Percentiles rank a stretch among this genome's conserved stretches.
phyloP scores from a whole-genome alignment of 225 moss, liverwort and hornwort genomes.

The Straminergon stramineum region DNA sequence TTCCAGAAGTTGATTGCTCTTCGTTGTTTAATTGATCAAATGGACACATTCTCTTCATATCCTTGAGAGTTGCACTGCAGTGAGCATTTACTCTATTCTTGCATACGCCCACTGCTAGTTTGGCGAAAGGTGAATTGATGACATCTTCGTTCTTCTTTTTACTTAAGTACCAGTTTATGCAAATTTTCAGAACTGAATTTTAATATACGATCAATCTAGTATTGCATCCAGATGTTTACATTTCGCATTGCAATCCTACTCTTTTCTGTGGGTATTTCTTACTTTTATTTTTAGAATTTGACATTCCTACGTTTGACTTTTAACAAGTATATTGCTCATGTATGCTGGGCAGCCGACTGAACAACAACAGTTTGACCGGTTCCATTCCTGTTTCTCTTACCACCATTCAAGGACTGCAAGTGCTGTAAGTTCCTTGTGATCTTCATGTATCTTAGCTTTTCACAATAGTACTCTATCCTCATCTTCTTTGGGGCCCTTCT shows the following conservation, averaged over 20 bases:
- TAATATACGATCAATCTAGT: background rate
- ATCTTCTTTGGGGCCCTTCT: background rate
- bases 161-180: background rate
- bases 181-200: background rate
- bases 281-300: background rate
- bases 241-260: background rate
- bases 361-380: conserved; percentile 79
- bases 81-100: background rate
- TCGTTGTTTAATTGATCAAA: background rate
- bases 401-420: conserved; percentile 65
- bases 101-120: background rate
- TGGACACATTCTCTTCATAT: background rate
- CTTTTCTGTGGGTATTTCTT: background rate
- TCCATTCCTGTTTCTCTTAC: conserved; percentile 73
- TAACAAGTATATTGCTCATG: background rate
- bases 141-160: background rate
- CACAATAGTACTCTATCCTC: background rate
- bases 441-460: background rate
- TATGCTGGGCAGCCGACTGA: conserved; percentile 63
- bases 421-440: conserved; percentile 66
- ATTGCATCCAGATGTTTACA: background rate
- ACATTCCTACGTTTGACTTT: background rate
- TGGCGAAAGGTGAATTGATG: background rate
- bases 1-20: background rate
- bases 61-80: background rate